These are phyloP conservation scores for Jasminum sambac DNA, from an alignment of 257 asterid species.

Conservation along the genomic window DNA sequence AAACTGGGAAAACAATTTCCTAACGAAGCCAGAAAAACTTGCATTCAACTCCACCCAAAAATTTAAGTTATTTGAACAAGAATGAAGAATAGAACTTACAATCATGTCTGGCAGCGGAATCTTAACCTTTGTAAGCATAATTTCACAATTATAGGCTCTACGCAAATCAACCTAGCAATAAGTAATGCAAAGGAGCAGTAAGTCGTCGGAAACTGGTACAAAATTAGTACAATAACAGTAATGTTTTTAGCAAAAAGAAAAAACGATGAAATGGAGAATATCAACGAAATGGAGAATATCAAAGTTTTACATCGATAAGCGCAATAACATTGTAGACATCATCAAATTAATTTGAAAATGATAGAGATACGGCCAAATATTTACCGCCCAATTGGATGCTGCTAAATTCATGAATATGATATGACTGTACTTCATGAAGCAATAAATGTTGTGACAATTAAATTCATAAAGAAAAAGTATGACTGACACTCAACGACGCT, in stretches of 20 bases:
- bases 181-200: slow-evolving; percentile 21
- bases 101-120: slow-evolving; percentile 92
- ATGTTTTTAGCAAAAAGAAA: neutral
- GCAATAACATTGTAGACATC: neutral
- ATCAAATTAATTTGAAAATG: slow-evolving; percentile 12
- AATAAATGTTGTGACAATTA: neutral
- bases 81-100: slow-evolving; percentile 57
- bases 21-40: neutral
- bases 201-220: slow-evolving; percentile 22
- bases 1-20: neutral
- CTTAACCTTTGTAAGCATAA: slow-evolving; percentile 95
- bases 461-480: neutral
- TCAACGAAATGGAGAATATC: slow-evolving; percentile 4
- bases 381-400: slow-evolving; percentile 3
- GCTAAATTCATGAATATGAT: slow-evolving; percentile 9
- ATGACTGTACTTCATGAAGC: neutral
- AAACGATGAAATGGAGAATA: slow-evolving; percentile 5
- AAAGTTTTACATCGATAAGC: neutral
- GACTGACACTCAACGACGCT: slow-evolving; percentile 4
- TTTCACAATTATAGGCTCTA: slow-evolving; percentile 96
- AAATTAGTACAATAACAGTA: slow-evolving; percentile 11
- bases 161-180: slow-evolving; percentile 82
- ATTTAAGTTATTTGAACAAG: slow-evolving; percentile 2
- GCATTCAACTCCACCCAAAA: slow-evolving; percentile 16
- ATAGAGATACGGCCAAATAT: neutral